Percentiles rank a stretch among this genome's conserved stretches.
phyloP scores from a whole-genome alignment of 495 filamentous ascomycete species.

The Podospora bellae-mahoneyi region DNA sequence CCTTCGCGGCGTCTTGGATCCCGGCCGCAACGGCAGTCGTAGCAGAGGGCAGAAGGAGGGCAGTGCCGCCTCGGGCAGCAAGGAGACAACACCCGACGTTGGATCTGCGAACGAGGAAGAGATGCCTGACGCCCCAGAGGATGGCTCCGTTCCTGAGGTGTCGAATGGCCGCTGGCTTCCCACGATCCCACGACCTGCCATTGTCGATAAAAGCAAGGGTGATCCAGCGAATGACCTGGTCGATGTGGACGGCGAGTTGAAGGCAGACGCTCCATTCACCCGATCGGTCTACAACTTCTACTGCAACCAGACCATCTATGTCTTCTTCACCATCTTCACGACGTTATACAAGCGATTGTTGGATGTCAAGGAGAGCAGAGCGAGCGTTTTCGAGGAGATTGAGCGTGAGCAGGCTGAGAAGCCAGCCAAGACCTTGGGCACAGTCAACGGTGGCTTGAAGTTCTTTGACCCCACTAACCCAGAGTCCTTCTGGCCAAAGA shows the following conservation, averaged over 20 bases:
- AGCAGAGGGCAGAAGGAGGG: constrained; percentile 66
- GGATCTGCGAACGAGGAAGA: constrained; percentile 67
- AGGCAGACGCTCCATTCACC: constrained; percentile 74
- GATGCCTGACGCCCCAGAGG: constrained; percentile 51
- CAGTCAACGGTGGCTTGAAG: constrained; percentile 53
- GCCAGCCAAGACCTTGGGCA: constrained; percentile 73
- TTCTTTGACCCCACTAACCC: constrained; percentile 45
- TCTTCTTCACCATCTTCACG: constrained; percentile 90
- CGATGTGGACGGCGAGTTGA: constrained; percentile 58
- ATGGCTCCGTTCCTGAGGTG: constrained; percentile 45
- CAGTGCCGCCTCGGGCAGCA: constrained; percentile 68
- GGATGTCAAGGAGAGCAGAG: constrained; percentile 74
- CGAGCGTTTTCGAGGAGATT: constrained; percentile 67
- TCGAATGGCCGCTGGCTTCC: constrained; percentile 56
- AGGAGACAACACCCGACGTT: constrained; percentile 80
- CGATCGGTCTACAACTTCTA: constrained; percentile 81
- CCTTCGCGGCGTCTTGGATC: constrained; percentile 82
- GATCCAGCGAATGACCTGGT: constrained; percentile 39
- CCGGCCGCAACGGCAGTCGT: constrained; percentile 60
- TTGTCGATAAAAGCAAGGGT: constrained; percentile 38
- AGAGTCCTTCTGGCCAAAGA: constrained; percentile 50
- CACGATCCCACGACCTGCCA: constrained; percentile 45
- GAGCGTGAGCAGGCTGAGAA: constrained; percentile 64
- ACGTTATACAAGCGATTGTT: constrained; percentile 79
- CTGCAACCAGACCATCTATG: constrained; percentile 81